Base-by-base conservation (phyloP, 805 yeast species). In the Candida pseudofarinosa region DNA sequence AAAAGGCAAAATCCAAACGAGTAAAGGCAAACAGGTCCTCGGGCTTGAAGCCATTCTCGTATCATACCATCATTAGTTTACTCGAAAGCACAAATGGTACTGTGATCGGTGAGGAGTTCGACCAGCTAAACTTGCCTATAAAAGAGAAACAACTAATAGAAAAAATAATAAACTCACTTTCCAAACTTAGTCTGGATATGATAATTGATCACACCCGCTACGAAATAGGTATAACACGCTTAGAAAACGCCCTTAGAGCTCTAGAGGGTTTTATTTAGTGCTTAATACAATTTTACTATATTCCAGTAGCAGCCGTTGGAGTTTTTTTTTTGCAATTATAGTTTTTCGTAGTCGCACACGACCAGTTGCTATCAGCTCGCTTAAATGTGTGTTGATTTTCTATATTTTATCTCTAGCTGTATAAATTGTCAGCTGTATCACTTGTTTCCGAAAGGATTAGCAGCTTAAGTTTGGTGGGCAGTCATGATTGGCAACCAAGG, bases 151-250 rank as follows among this genome's bases (percentile, higher is more conserved):
- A 79, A 53, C 71, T 90, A 33, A 70, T 91, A 35, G 97, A 91
- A 56, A 81, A 88, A 61, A 80, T 91, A 38, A 85, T 91, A 3
- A 96, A 89, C 55, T 82, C 95, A 1, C 69, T 91, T 37, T 83
- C 93, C 33, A 74, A 93, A 53, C 74, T 93, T 45, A 88, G 96
- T 2, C 88, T 90, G 41, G 97, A 89, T 56, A 88, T 93, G 87
- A 85, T 89, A 41, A 59, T 87, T 43, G 96, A 91, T 60, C 88
- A 88, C 20, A 79, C 78, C 20, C 79, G 93, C 54, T 83, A 85
- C 44, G 82, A 81, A 13, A 88, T 88, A 47, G 96, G 97, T 10
- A 75, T 88, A 35, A 73, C 78, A 48, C 71, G 98, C 49, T 68
- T 91, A 52, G 85, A 85, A 51, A 82, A 81, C 52, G 97, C 97